phyloP scores from a whole-genome alignment of 2,329 filamentous ascomycete species.

The Lecanicillium sp. region DNA sequence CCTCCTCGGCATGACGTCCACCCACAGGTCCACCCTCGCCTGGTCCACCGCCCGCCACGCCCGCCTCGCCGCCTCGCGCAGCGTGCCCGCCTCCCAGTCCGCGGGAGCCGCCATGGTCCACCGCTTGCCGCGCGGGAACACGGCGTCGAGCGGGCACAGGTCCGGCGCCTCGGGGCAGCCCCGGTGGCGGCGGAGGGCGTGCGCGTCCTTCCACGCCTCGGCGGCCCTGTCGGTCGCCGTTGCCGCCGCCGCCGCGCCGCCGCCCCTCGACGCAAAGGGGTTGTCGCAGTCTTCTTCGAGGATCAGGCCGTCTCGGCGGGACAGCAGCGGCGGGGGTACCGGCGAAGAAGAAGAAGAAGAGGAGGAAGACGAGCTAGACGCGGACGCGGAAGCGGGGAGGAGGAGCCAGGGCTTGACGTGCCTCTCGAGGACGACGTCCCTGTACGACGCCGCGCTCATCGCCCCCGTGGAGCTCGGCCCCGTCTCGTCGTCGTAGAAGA shows the following conservation, averaged over 20 bases:
- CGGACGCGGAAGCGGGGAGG: too few species aligned
- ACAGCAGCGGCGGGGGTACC: too few species aligned
- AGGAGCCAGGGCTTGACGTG: slow-evolving; percentile 29
- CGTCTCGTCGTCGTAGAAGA: slow-evolving; percentile 33
- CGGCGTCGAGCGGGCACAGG: slow-evolving; percentile 29
- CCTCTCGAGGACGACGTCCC: slow-evolving; percentile 28
- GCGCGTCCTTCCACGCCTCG: slow-evolving; percentile 31
- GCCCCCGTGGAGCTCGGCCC: slow-evolving; percentile 26
- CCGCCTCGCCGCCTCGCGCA: slow-evolving; percentile 26
- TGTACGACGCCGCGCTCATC: slow-evolving; percentile 31
- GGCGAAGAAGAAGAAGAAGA: too few species aligned
- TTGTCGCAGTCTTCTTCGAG: slow-evolving; percentile 33
- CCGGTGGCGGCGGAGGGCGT: slow-evolving; percentile 27
- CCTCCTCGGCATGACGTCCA: slow-evolving; percentile 31
- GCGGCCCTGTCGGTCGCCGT: slow-evolving; percentile 31
- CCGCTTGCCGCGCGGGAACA: slow-evolving; percentile 31
- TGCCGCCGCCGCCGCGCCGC: too few species aligned
- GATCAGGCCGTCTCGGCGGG: too few species aligned
- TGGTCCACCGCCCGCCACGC: slow-evolving; percentile 14
- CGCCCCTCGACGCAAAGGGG: slow-evolving; percentile 29
- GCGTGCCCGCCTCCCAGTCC: slow-evolving; percentile 30
- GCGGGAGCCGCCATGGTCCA: slow-evolving; percentile 23
- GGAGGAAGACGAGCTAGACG: too few species aligned
- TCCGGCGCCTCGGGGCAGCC: slow-evolving; percentile 33
- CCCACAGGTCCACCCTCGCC: slow-evolving; percentile 31